These are phyloP conservation scores for Globisporangium viniferum DNA, from an alignment of 352 stramenopile species.

Conservation along the genomic window DNA sequence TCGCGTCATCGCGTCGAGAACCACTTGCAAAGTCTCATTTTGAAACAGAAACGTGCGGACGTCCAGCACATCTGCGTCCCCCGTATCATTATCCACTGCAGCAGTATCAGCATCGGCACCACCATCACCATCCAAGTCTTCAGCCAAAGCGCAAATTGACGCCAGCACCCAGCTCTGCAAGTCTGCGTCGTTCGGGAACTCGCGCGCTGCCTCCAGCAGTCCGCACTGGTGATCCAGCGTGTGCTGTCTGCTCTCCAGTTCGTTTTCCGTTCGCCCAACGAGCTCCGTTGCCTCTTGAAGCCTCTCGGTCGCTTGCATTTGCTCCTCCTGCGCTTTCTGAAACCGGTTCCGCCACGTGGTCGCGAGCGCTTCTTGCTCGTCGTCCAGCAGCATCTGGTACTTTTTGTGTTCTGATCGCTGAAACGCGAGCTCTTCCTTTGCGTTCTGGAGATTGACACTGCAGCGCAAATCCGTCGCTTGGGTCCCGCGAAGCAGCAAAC, in stretches of 20 bases:
- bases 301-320: conserved; percentile 12
- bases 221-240: conserved; percentile 26
- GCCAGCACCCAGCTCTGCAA: conserved; percentile 32
- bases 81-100: neutral
- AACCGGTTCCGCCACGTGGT: conserved; percentile 5
- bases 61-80: conserved; percentile 13
- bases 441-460: conserved; percentile 19
- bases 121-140: conserved; percentile 12
- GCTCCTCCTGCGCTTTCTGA: conserved; percentile 5
- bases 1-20: conserved; percentile 5
- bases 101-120: neutral
- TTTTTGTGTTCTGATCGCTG: conserved; percentile 20
- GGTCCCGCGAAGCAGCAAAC: conserved; percentile 13
- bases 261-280: conserved; percentile 15
- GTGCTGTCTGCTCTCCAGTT: conserved; percentile 24
- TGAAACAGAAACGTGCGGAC: conserved; percentile 14
- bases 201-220: conserved; percentile 27
- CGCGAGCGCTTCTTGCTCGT: conserved; percentile 21
- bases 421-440: conserved; percentile 16
- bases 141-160: conserved; percentile 20
- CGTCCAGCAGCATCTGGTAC: conserved; percentile 21
- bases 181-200: conserved; percentile 30
- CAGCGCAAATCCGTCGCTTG: conserved; percentile 27
- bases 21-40: conserved; percentile 7
- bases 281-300: conserved; percentile 11